A percentile compares a stretch with the other conserved stretches of the same genome.
Conservation (phyloP, 2,329 filamentous ascomycete species). For the Tolypocladium ovalisporum region DNA sequence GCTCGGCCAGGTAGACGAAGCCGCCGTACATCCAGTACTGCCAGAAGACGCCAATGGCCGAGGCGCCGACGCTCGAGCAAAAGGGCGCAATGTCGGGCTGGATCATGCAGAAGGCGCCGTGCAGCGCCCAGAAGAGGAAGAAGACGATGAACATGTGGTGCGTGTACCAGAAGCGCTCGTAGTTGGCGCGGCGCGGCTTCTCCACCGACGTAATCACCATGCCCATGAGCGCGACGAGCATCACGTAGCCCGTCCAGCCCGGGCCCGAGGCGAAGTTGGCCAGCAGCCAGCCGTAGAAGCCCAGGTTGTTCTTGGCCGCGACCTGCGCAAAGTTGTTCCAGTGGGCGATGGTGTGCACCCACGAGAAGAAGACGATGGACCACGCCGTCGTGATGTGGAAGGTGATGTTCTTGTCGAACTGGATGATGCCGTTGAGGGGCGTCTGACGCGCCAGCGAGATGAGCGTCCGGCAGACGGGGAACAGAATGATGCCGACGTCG, state of each 20-base stretch:
- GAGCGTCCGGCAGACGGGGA: conserved; percentile 75
- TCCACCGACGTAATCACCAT: conserved; percentile 72
- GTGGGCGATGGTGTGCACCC: conserved; percentile 76
- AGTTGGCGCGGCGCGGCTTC: conserved; percentile 69
- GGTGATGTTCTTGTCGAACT: conserved; percentile 82
- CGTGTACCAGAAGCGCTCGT: conserved; percentile 84
- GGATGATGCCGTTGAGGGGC: conserved; percentile 74
- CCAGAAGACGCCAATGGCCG: conserved; percentile 70
- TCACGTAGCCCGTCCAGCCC: conserved; percentile 78
- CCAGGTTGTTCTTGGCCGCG: conserved; percentile 62
- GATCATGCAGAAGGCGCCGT: conserved; percentile 86
- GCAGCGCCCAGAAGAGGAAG: conserved; percentile 86
- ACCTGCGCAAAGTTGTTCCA: conserved; percentile 80
- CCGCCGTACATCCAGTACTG: conserved; percentile 84
- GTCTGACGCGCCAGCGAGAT: conserved; percentile 74
- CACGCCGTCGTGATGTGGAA: conserved; percentile 79
- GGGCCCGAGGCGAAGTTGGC: conserved; percentile 71
- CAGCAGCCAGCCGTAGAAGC: conserved; percentile 66
- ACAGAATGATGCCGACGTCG: conserved; percentile 67
- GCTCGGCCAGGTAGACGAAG: conserved; percentile 69
- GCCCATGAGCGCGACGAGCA: conserved; percentile 67
- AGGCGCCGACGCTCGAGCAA: conserved; percentile 56
- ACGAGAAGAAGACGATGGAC: conserved; percentile 83
- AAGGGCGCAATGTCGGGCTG: conserved; percentile 73
- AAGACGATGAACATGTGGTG: conserved; percentile 83